phyloP scores from a whole-genome alignment of 257 asterid genomes.

The Craterostigma plantagineum region DNA sequence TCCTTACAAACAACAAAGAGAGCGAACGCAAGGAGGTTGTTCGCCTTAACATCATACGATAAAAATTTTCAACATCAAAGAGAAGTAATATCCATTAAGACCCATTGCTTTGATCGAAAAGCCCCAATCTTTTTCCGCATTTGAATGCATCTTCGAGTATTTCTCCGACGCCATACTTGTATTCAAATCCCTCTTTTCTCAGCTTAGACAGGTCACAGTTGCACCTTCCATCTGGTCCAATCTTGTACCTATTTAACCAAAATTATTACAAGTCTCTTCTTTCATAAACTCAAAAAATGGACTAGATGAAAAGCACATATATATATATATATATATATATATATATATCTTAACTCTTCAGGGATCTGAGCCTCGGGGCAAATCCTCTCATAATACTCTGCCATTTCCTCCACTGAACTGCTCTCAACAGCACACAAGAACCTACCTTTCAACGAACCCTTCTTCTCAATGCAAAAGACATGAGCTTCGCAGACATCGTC shows the following conservation, averaged over 20 bases:
- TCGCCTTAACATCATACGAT: no score
- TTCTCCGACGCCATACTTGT: constrained; percentile 19
- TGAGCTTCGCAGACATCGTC: constrained; percentile 39
- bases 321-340: no score
- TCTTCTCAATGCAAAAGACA: constrained; percentile 25
- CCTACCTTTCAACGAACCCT: constrained; percentile 20
- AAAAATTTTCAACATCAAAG: no score
- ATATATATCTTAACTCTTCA: constrained; percentile 19
- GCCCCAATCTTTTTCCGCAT: constrained; percentile 16
- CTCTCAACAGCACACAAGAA: constrained; percentile 27
- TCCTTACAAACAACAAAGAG: no score
- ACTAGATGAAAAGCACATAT: no score
- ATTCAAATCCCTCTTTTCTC: constrained; percentile 30
- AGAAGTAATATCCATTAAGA: no score
- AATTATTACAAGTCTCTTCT: no score
- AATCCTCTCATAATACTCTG: constrained; percentile 13
- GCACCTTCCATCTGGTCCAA: constrained; percentile 28
- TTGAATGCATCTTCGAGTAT: constrained; percentile 16
- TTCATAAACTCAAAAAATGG: no score
- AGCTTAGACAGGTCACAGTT: constrained; percentile 38
- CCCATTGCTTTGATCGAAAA: no score
- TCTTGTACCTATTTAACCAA: constrained; percentile 17
- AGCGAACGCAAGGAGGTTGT: no score
- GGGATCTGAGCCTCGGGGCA: constrained; percentile 10
- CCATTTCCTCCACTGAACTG: constrained; percentile 31